These are phyloP conservation scores for Cardamine chenopodiifolia DNA, from an alignment of 345 rosid species.

Conservation along the genomic window DNA sequence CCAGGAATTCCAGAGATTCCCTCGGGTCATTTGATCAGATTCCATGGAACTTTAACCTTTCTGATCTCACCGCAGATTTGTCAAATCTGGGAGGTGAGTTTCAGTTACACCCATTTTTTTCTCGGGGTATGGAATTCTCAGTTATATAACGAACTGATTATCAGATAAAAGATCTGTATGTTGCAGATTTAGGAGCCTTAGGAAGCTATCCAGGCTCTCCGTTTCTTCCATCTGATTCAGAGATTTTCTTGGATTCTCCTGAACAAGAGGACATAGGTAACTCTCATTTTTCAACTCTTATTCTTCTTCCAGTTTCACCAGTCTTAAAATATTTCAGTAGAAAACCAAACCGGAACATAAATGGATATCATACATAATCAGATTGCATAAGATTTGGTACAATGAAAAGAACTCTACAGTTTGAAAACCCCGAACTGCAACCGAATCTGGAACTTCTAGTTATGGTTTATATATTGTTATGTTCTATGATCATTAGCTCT, in stretches of 20 bases:
- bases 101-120: neutral
- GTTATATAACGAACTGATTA: slow-evolving; percentile 14
- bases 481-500: neutral
- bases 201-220: slow-evolving; percentile 98
- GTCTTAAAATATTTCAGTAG: neutral
- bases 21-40: slow-evolving; percentile 89
- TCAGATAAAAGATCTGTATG: slow-evolving; percentile 34
- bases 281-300: slow-evolving; percentile 17
- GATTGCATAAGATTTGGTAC: neutral
- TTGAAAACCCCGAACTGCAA: neutral
- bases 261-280: slow-evolving; percentile 89
- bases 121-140: neutral
- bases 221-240: slow-evolving; percentile 92
- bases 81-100: slow-evolving; percentile 76
- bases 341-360: neutral
- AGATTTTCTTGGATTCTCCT: slow-evolving; percentile 93
- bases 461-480: neutral
- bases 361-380: neutral
- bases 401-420: neutral
- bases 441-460: neutral
- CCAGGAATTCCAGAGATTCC: slow-evolving; percentile 72
- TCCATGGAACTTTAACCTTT: slow-evolving; percentile 88
- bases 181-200: slow-evolving; percentile 88
- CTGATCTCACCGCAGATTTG: slow-evolving; percentile 87
- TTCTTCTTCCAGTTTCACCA: neutral